Evolutionary conservation across 106 monocot species (phyloP).

Genomic region (Chionographis japonica): DNA sequence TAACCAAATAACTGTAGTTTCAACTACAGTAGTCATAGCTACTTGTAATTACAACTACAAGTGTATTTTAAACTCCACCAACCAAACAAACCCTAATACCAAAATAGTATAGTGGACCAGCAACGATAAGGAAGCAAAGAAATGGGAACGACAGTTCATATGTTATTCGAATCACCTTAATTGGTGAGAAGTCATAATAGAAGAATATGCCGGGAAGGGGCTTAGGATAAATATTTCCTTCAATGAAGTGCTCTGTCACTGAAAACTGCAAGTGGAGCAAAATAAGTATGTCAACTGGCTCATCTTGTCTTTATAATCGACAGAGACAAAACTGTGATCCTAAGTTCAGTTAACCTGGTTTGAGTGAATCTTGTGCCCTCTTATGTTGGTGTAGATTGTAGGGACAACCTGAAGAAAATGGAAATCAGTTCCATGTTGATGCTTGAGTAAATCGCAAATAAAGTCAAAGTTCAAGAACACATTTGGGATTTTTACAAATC

Average conservation of each 20-base stretch:
- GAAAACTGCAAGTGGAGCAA: conserved; percentile 67
- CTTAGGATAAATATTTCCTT: conserved; percentile 46
- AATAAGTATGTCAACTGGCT: neutral
- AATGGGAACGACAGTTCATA: too few species aligned
- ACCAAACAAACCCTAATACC: too few species aligned
- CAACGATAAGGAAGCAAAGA: too few species aligned
- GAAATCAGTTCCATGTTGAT: neutral
- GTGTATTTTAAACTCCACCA: too few species aligned
- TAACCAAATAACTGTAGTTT: too few species aligned
- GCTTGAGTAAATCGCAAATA: too few species aligned
- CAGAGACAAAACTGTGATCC: neutral
- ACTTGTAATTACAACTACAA: too few species aligned
- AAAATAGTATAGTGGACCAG: too few species aligned
- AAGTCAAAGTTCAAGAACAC: too few species aligned
- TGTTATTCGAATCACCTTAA: conserved; percentile 45
- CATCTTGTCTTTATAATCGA: neutral
- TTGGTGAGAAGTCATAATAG: conserved; percentile 93
- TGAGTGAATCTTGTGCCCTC: conserved; percentile 75
- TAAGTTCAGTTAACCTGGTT: conserved; percentile 58
- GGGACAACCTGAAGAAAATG: conserved; percentile 74
- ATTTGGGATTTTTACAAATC: too few species aligned
- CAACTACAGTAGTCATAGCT: too few species aligned
- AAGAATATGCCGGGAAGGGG: conserved; percentile 75
- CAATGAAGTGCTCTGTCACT: conserved; percentile 94
- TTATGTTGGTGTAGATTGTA: conserved; percentile 81